phyloP scores from a whole-genome alignment of 2,329 filamentous ascomycete species.

The Pseudopyricularia javanii region DNA sequence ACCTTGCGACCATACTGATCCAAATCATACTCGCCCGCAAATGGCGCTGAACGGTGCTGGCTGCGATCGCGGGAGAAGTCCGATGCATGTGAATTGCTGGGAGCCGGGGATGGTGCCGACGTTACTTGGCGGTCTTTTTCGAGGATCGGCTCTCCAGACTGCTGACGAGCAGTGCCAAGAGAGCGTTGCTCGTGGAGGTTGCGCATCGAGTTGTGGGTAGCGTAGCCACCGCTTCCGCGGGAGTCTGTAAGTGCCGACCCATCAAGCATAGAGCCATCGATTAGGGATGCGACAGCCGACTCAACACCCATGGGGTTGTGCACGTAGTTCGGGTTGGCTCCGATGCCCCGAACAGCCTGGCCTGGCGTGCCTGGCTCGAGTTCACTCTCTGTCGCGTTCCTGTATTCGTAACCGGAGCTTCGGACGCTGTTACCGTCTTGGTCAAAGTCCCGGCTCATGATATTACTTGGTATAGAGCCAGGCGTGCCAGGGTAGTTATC shows the following conservation, averaged over 20 bases:
- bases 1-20: conserved; percentile 47
- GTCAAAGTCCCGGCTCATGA: conserved; percentile 38
- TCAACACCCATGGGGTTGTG: conserved; percentile 64
- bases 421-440: conserved; percentile 44
- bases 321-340: conserved; percentile 64
- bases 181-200: conserved; percentile 24
- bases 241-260: conserved; percentile 59
- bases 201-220: conserved; percentile 21
- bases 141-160: background rate
- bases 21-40: conserved; percentile 40
- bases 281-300: conserved; percentile 78
- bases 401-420: conserved; percentile 44
- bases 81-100: conserved; percentile 15
- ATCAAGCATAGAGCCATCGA: conserved; percentile 59
- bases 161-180: conserved; percentile 11
- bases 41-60: conserved; percentile 10
- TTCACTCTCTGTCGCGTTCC: conserved; percentile 38
- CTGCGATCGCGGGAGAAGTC: conserved; percentile 2
- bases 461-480: conserved; percentile 41
- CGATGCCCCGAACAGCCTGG: conserved; percentile 59
- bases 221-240: conserved; percentile 32
- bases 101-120: conserved; percentile 14
- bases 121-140: conserved; percentile 9
- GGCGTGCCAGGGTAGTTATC: conserved; percentile 31
- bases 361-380: conserved; percentile 48